Evolutionary conservation across 169 alveolate genomes (phyloP).

Genomic region (Plasmodium blacklocki): DNA sequence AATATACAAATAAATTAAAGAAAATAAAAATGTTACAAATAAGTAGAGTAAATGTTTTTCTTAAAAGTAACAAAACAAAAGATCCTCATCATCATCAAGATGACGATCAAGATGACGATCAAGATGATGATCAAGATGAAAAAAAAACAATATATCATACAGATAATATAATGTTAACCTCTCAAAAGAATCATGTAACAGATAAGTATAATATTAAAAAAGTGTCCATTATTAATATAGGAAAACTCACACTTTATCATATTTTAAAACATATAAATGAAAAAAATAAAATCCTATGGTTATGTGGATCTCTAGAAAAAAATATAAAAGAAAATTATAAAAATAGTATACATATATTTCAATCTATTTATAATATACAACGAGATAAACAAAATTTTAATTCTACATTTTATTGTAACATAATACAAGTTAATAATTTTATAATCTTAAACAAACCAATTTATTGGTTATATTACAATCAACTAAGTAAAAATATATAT

Average conservation of each 20-base stretch:
- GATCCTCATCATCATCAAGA: background rate
- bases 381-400: background rate
- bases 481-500: slow-evolving; percentile 5
- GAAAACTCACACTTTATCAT: slow-evolving; percentile 13
- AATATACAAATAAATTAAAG: slow-evolving; percentile 13
- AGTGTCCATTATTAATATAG: background rate
- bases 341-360: slow-evolving; percentile 31
- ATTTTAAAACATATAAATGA: slow-evolving; percentile 10
- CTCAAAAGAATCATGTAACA: background rate
- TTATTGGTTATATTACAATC: slow-evolving; percentile 26
- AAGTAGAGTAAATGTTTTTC: too few relatives aligned
- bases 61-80: too few relatives aligned
- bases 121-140: background rate
- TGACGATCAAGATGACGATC: background rate
- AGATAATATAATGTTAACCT: too few relatives aligned
- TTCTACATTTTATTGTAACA: background rate
- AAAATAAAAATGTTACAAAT: background rate
- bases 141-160: background rate
- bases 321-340: slow-evolving; percentile 3
- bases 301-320: slow-evolving; percentile 68
- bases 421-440: slow-evolving; percentile 23
- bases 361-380: background rate
- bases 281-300: slow-evolving; percentile 50
- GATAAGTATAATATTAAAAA: background rate
- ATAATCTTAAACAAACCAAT: slow-evolving; percentile 32